Conservation (phyloP, 2,329 filamentous ascomycete genomes). For the Penicillium sp. region DNA sequence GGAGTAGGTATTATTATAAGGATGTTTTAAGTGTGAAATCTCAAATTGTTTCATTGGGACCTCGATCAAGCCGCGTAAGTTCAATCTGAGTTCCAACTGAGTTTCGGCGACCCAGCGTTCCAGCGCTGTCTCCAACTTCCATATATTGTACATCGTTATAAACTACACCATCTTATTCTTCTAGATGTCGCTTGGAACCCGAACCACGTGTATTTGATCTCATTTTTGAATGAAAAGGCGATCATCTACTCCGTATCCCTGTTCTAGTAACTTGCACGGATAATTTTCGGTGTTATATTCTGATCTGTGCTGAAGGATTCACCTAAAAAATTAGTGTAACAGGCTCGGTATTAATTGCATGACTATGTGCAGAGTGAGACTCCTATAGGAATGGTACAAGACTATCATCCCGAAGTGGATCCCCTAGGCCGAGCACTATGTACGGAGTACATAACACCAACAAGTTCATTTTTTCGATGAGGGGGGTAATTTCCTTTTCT, state of each 20-base stretch:
- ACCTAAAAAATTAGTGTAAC: neutral
- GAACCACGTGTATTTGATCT: neutral
- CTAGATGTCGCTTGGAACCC: neutral
- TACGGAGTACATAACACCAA: neutral
- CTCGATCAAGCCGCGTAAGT: neutral
- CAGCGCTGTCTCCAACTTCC: neutral
- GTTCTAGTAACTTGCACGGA: neutral
- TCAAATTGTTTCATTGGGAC: neutral
- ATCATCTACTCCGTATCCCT: neutral
- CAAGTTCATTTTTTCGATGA: neutral
- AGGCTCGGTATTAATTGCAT: neutral
- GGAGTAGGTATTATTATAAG: neutral
- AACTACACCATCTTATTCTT: neutral
- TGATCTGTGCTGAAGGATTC: neutral
- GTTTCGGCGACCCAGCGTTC: neutral
- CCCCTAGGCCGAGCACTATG: neutral
- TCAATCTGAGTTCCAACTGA: slow-evolving; percentile 3
- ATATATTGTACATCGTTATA: neutral
- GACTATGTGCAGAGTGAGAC: too few species aligned
- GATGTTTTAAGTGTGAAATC: neutral
- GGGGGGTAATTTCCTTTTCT: neutral
- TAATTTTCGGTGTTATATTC: neutral
- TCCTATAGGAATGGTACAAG: neutral
- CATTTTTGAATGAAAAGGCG: neutral
- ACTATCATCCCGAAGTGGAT: neutral